A percentile compares a stretch with the other conserved stretches of the same genome.
These are phyloP conservation scores for Podospora conica DNA, from an alignment of 495 filamentous ascomycete species.

Conservation along the genomic window DNA sequence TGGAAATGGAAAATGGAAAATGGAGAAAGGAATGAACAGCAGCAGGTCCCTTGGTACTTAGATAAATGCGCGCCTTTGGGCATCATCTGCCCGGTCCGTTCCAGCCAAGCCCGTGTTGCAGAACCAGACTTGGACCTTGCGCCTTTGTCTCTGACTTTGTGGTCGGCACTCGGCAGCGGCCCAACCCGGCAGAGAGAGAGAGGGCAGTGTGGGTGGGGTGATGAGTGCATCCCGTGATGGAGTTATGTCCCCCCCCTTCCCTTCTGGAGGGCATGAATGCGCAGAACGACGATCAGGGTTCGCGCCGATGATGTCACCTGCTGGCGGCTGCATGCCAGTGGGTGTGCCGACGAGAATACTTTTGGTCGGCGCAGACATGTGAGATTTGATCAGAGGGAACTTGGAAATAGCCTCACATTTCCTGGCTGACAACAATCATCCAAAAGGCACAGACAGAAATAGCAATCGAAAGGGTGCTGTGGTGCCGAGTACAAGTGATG, in stretches of 20 bases:
- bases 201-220: constrained; percentile 21
- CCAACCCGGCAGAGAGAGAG: constrained; percentile 12
- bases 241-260: neutral
- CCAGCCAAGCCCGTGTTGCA: neutral
- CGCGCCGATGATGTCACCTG: neutral
- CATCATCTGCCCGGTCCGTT: neutral
- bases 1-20: neutral
- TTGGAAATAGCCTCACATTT: neutral
- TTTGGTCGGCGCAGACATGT: neutral
- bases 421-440: neutral
- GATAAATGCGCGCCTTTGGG: neutral
- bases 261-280: neutral
- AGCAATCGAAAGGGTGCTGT: neutral
- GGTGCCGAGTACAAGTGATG: too few species aligned
- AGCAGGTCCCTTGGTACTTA: neutral
- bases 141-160: too few species aligned
- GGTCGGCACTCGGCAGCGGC: neutral
- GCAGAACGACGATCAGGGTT: neutral
- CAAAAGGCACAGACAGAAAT: neutral
- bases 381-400: neutral
- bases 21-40: too few species aligned
- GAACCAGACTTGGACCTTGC: neutral
- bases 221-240: neutral
- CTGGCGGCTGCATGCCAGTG: neutral
- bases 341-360: neutral